Evolutionary conservation across 2,329 filamentous ascomycete genomes (phyloP), one percentile per base, ranked within the genome.

Genomic region (Diaporthe citrichinensis): DNA sequence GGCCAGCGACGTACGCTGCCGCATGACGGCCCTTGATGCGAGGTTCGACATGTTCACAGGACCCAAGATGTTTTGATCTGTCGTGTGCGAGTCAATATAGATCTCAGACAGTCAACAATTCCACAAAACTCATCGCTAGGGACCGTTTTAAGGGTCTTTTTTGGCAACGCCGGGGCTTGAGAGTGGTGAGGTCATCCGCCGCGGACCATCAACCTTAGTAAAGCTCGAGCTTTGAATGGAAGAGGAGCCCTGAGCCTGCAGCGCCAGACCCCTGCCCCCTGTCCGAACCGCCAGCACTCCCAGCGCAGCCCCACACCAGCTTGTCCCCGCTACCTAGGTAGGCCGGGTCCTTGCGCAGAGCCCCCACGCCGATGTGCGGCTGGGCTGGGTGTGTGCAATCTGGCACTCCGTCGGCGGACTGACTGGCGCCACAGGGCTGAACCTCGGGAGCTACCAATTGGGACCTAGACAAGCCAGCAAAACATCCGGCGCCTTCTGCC

Each of bases 111-210:
- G n/a, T 17, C 39, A 49, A 71, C 15, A 46, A 20, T 55, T 20
- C 5, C 46, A 44, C 1, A 2, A 10, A 39, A 31, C n/a, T 49
- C 61, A 73, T 75, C 44, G 34, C 58, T 51, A 39, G 23, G 44
- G 53, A 39, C 61, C 51, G 59, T 67, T 68, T 36, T 44, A 17
- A 58, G 39, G 36, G 51, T 61, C 71, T 72, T 39, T 46, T 9
- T 14, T 23, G 58, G 41, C 25, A 51, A 46, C 51, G 58, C 49
- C 53, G 62, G 49, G 55, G 7, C 28, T 34, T 55, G 17, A 34
- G 58, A 77, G 61, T 76, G 61, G 75, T 76, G 75, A 76, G 75
- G 75, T 76, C 75, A 76, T 76, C 49, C 65, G 46, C 49, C 12
- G 41, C 41, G 20, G 28, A 44, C 49, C 34, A 23, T 72, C 15